Base-by-base conservation (phyloP, 257 asterid genomes). In the Fraxinus anomala region DNA sequence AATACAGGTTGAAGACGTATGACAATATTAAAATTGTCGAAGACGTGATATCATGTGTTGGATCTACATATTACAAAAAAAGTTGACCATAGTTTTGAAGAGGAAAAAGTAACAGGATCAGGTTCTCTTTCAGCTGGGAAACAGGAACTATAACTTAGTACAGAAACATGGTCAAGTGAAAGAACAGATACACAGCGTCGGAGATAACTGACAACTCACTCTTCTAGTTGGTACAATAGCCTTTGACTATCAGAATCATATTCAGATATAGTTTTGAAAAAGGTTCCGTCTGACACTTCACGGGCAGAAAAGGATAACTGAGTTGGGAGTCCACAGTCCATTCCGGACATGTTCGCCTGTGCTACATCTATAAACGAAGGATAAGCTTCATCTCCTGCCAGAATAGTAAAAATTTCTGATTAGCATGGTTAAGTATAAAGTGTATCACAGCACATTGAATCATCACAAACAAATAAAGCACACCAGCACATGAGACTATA, bases 231-330 rank as follows among this genome's bases (percentile, higher is more conserved):
- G 87, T 87, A 82, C 81, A 92, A 68, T 73, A 90, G 85, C 80
- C 97, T 89, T 78, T 88, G 83, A 82, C 89, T 93, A 80, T 96
- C 98, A 86, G 97, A 87, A 82, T 96, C 99, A 83, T 90, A 91
- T 80, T 91, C 93, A 77, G 90, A 84, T 66, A 96, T 93, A 67
- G 96, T 77, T 89, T 80, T 88, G 89, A 96, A 93, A 79, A 96
- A 85, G 49, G 97, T 93, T 69, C 99, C 99, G 24, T 96, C 99
- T 23, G 99, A 80, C 70, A 96, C 87, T 96, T 96, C 97, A 84
- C 97, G 97, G 65, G 98, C 99, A 80, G 98, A 90, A 85, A 96
- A 96, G 75, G 99, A 96, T 75, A 90, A 82, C 80, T 88, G 98
- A 70, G 95, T 91, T 71, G 99, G 97, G 67, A 88, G 82, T 80